Percentiles rank a stretch among this genome's conserved stretches.
Conservation (phyloP, 78 protist species). For the Chrysochromulina tobinii region DNA sequence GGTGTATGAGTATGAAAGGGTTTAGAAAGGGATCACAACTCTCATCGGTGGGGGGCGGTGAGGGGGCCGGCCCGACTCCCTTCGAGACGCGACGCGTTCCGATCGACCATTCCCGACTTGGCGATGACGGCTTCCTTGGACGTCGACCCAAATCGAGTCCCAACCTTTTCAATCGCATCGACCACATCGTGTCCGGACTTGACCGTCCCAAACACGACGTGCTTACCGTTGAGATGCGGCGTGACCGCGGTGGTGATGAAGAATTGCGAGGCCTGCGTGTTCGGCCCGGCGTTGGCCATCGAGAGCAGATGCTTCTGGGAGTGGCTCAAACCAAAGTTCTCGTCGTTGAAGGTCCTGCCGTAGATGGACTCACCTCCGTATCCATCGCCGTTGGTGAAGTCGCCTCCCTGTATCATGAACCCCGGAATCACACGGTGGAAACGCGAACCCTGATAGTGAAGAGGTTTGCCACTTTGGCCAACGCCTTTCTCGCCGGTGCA, state of each 20-base stretch:
- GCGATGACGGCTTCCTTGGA: no score
- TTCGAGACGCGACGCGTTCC: no score
- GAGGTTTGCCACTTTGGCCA: constrained; percentile 1
- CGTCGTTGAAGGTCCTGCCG: constrained; percentile 81
- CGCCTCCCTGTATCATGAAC: constrained; percentile 90
- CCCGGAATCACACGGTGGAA: constrained; percentile 63
- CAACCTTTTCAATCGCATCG: neutral
- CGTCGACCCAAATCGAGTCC: neutral
- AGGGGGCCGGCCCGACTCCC: no score
- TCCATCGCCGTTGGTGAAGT: constrained; percentile 93
- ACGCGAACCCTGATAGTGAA: constrained; percentile 25
- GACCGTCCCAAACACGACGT: constrained; percentile 83
- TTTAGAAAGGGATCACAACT: no score
- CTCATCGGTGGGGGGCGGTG: no score
- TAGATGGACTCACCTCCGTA: constrained; percentile 97
- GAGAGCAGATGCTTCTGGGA: constrained; percentile 49
- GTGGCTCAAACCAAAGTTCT: constrained; percentile 19
- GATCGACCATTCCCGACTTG: no score
- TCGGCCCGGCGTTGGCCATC: constrained; percentile 74
- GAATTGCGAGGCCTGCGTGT: constrained; percentile 86
- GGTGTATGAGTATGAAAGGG: no score
- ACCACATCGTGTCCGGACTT: constrained; percentile 55
- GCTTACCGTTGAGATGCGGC: constrained; percentile 72
- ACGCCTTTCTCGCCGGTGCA: constrained; percentile 76
- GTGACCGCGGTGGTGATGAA: constrained; percentile 77